Base-by-base conservation (phyloP, 1,284 basidiomycete species). In the Boletus semigastroideus region DNA sequence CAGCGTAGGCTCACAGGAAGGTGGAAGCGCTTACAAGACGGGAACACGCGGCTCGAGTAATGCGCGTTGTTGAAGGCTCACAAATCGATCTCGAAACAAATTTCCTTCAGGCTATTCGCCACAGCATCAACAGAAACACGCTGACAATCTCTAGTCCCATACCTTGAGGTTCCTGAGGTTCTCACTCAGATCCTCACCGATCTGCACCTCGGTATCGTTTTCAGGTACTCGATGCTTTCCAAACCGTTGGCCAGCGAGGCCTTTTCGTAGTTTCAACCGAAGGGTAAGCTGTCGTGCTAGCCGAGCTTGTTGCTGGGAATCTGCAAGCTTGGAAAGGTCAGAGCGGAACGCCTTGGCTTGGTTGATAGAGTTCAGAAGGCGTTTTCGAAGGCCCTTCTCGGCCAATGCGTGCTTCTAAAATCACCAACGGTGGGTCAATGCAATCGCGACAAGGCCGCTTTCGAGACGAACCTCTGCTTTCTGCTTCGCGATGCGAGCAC, bases 151-250 rank as follows among this genome's bases (percentile, higher is more conserved):
- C 30, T 41, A 51, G 19, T 40, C 30, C 69, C 78, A 31, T 54
- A 91, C 92, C 81, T 94, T 94, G 60, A 99, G 72, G 46, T 79
- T 86, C 45, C 95, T 75, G 59, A 98, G 71, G 63, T 78, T 92
- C 70, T 98, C 96, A 52, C 83, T 88, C 37, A 98, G 72, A 64
- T 98, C 94, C 59, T 98, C 94, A 6, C 91, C 92, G 0, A 96
- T 79, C 70, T 98, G 95, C 14, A 98, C 94, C 44, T 89, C 87
- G 9, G 94, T 78, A 22, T 80, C 75, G 8, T 75, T 78, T 59
- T 84, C 82, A 2, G 82, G 83, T 0, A 97, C 87, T 42, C 79
- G 76, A 63, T 92, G 83, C 70, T 87, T 92, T 22, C 94, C 88
- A 8, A 96, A 59, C 66, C 80, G 81, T 69, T 83, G 74, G 34